Base-by-base conservation (phyloP, 1,284 basidiomycete species). In the Peniophora sp. region DNA sequence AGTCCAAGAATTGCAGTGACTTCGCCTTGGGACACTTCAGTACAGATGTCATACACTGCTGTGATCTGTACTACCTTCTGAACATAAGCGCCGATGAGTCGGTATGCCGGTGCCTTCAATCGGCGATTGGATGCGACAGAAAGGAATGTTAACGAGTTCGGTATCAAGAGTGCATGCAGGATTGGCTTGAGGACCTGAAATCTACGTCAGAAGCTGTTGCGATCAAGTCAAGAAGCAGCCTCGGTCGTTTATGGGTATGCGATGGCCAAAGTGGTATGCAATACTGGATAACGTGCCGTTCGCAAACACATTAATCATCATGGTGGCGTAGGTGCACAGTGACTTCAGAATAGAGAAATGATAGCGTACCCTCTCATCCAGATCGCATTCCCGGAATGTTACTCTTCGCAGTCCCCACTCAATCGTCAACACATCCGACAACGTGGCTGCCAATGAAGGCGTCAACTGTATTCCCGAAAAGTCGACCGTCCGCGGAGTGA, bases 391-490 rank as follows among this genome's bases (percentile, higher is more conserved):
- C 51, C 88, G 83, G 52, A 95, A 76, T 0, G 87, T 83, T 22
- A 95, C 68, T 58, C 91, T 92, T 35, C 84, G 75, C 18, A 96
- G 71, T 0, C 91, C 92, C 86, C 92, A 96, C 64, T 95, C 91
- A 53, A 95, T 85, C 6, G 83, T 82, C 53, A 97, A 83, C 11
- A 96, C 81, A 66, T 96, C 94, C 1, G 93, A 88, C 20, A 97
- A 73, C 11, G 92, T 84, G 23, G 86, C 83, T 0, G 90, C 86
- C 0, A 81, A 74, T 2, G 83, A 76, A 1, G 77, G 66, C 0
- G 80, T 85, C 17, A 97, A 72, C 54, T 88, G 85, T 3, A 88
- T 78, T 9, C 86, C 83, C 2, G 88, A 88, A 3, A 93, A 71
- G 64, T 92, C 87, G 15, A 92, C 75, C 0, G 83, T 76, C 3